Evolutionary conservation across 139 green algal species (phyloP).

Genomic region (Gonium pectorale): DNA sequence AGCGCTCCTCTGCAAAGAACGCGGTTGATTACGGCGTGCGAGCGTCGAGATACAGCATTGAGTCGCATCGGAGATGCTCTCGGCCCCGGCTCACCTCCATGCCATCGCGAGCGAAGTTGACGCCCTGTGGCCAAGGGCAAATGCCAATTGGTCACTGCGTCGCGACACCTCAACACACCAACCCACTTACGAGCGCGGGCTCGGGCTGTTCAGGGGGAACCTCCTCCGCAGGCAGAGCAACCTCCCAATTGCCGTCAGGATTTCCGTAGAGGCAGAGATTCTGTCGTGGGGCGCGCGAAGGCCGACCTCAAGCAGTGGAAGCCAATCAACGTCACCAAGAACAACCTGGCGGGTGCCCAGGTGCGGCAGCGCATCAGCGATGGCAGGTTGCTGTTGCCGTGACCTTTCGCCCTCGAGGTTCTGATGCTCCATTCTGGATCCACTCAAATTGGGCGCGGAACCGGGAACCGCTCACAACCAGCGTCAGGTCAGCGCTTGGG

Average conservation of each 20-base stretch:
- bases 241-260: slow-evolving; percentile 79
- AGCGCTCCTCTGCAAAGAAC: slow-evolving; percentile 62
- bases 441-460: too few species aligned
- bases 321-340: slow-evolving; percentile 38
- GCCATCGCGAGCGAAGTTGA: slow-evolving; percentile 93
- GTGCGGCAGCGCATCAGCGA: not conserved
- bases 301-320: slow-evolving; percentile 9
- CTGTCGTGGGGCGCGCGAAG: too few species aligned
- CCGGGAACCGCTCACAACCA: too few species aligned
- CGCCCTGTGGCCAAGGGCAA: too few species aligned
- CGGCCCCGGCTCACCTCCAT: slow-evolving; percentile 70
- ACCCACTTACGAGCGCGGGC: slow-evolving; percentile 65
- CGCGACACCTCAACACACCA: too few species aligned
- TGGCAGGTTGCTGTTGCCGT: not conserved
- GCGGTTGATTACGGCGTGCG: not conserved
- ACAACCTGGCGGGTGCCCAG: slow-evolving; percentile 15
- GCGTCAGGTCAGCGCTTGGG: too few species aligned
- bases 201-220: slow-evolving; percentile 96
- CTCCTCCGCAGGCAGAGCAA: slow-evolving; percentile 83
- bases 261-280: slow-evolving; percentile 71
- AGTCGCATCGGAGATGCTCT: too few species aligned
- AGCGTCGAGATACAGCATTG: not conserved
- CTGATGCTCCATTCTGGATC: not conserved
- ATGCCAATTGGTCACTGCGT: too few species aligned
- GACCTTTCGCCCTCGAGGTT: not conserved